Evolutionary conservation across 441 rosid genomes (phyloP).

Genomic region (Isatis lusitanica): DNA sequence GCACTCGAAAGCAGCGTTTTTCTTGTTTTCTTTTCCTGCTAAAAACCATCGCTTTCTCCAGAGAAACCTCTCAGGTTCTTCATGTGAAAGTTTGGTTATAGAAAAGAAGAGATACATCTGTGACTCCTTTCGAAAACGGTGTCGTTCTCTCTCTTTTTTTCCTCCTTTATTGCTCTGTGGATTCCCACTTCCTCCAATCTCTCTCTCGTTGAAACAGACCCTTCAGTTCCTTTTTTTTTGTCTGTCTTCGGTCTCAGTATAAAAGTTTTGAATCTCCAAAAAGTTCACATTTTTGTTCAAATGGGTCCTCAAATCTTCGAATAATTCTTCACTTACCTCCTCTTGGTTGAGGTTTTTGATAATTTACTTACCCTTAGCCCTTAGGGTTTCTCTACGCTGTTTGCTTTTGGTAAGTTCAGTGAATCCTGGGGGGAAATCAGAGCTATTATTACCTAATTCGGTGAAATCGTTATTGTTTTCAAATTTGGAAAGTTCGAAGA

Average conservation of each 20-base stretch:
- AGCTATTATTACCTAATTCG: neutral
- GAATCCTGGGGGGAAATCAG: conserved; percentile 1
- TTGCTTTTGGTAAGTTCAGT: conserved; percentile 8
- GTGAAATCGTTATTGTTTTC: neutral
- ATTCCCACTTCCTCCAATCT: conserved; percentile 17
- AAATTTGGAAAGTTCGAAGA: conserved; percentile 39
- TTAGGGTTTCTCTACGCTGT: neutral
- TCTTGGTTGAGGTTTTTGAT: neutral
- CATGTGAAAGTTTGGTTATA: conserved; percentile 62
- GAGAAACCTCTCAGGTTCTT: conserved; percentile 35
- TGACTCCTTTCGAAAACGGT: conserved; percentile 37
- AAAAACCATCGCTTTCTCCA: conserved; percentile 44
- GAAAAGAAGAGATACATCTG: conserved; percentile 37
- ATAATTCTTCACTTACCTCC: neutral
- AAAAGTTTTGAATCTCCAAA: conserved; percentile 31
- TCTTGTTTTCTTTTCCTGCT: neutral
- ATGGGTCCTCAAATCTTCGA: neutral
- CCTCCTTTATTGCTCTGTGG: conserved; percentile 34
- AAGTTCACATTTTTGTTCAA: neutral
- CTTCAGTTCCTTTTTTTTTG: conserved; percentile 2
- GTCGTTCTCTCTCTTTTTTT: conserved; percentile 38
- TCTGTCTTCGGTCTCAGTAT: neutral
- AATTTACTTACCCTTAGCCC: neutral
- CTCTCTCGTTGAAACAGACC: conserved; percentile 9
- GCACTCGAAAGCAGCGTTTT: neutral